phyloP scores from a whole-genome alignment of 1,284 basidiomycete genomes.

The Heterobasidion parviporum region DNA sequence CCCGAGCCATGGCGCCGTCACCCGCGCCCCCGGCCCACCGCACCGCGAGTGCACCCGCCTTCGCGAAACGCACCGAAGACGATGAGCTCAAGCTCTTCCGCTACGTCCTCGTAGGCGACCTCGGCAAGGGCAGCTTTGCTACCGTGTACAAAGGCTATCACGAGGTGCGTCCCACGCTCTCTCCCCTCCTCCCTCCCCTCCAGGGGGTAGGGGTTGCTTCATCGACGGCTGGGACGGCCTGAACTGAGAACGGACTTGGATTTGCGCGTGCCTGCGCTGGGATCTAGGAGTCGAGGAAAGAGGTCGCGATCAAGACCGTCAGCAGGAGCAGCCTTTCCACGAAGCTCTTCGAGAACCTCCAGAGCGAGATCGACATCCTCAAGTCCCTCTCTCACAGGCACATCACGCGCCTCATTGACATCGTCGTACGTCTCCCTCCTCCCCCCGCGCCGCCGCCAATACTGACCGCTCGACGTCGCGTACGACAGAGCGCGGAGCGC shows the following conservation, averaged over 20 bases:
- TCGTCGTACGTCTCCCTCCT: constrained; percentile 38
- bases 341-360: constrained; percentile 94
- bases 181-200: neutral
- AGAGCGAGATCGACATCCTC: constrained; percentile 95
- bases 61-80: constrained; percentile 32
- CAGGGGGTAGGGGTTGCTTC: neutral
- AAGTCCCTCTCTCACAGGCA: constrained; percentile 91
- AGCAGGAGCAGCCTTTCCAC: constrained; percentile 82
- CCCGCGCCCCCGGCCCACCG: constrained; percentile 6
- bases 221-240: constrained; percentile 1
- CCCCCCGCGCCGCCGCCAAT: neutral
- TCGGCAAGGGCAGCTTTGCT: constrained; percentile 91
- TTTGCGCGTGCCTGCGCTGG: neutral
- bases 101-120: constrained; percentile 64
- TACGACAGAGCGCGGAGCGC: constrained; percentile 72
- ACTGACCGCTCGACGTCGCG: neutral
- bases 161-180: constrained; percentile 44
- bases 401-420: constrained; percentile 90
- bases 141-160: constrained; percentile 93
- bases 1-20: constrained; percentile 7
- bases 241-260: neutral
- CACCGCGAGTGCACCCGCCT: constrained; percentile 2
- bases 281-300: constrained; percentile 59
- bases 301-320: constrained; percentile 95
- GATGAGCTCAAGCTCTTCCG: constrained; percentile 50